These are phyloP conservation scores for Nicotiana tomentosiformis DNA, from an alignment of 257 asterid genomes.

Conservation along the genomic window DNA sequence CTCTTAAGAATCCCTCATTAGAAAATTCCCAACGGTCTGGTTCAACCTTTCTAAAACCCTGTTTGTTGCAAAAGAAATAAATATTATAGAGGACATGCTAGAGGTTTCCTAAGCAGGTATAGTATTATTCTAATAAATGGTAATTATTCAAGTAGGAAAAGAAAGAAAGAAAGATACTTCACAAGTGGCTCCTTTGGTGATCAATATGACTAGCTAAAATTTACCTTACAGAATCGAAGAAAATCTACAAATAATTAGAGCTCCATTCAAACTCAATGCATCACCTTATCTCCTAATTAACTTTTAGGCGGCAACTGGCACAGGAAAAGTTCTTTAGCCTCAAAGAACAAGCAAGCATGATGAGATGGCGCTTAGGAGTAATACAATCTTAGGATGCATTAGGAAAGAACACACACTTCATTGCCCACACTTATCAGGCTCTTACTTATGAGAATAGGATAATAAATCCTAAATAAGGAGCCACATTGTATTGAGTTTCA, in stretches of 20 bases:
- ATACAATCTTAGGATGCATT: not conserved
- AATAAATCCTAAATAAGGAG: not conserved
- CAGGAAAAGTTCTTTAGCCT: not conserved
- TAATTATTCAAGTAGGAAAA: not conserved
- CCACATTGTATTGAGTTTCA: not conserved
- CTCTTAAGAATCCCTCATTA: conserved; percentile 77
- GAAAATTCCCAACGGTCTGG: conserved; percentile 91
- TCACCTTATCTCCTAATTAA: not conserved
- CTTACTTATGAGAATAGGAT: not conserved
- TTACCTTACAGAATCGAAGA: not conserved
- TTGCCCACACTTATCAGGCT: not conserved
- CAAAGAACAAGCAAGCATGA: not conserved
- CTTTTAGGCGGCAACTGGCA: not conserved
- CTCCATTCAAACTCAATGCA: not conserved
- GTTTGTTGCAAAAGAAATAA: conserved; percentile 14
- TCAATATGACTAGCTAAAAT: not conserved
- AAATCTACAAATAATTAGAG: not conserved
- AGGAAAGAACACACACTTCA: not conserved
- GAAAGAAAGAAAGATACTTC: not conserved
- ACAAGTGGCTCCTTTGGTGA: not conserved
- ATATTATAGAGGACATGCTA: conserved; percentile 1
- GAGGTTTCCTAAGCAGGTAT: not conserved
- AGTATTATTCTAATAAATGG: not conserved
- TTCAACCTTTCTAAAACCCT: conserved; percentile 82
- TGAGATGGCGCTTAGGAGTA: not conserved